A percentile compares a stretch with the other conserved stretches of the same genome.
Evolutionary conservation across 2,329 filamentous ascomycete species (phyloP).

Genomic region (Colletotrichum theobromicola): DNA sequence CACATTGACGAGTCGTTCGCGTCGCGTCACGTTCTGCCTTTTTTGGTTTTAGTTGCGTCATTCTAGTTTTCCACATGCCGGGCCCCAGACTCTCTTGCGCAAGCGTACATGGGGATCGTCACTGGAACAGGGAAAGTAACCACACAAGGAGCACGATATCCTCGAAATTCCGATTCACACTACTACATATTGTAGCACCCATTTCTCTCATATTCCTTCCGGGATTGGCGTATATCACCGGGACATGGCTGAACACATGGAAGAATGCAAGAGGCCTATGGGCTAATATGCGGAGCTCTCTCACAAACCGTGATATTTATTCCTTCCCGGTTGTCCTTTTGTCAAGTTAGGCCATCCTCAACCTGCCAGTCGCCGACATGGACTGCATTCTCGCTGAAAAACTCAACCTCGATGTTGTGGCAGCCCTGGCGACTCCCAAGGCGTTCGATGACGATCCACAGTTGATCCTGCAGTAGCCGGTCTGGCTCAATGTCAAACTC

Average conservation of each 20-base stretch:
- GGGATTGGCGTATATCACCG: not conserved
- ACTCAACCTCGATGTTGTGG: constrained; percentile 56
- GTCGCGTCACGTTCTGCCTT: constrained; percentile 14
- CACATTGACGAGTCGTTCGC: constrained; percentile 18
- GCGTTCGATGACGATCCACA: constrained; percentile 85
- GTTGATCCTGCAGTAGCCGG: constrained; percentile 57
- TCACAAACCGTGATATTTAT: not conserved
- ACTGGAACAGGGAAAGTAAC: not conserved
- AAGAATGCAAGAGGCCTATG: not conserved
- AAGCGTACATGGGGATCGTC: not conserved
- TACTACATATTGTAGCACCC: not conserved
- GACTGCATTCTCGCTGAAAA: constrained; percentile 55
- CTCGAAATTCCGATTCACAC: not conserved
- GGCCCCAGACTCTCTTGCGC: not conserved
- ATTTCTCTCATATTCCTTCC: not conserved
- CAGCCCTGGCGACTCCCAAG: constrained; percentile 59
- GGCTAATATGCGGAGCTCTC: not conserved
- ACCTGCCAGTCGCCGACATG: constrained; percentile 48
- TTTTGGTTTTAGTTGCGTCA: not conserved
- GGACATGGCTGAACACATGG: not conserved
- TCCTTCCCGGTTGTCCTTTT: too few species aligned
- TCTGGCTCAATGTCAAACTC: constrained; percentile 78
- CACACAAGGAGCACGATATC: not conserved
- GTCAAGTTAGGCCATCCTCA: constrained; percentile 1
- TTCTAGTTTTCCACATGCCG: not conserved